Conservation (phyloP, 2,329 filamentous ascomycete genomes). For the Pochonia chlamydosporia region DNA sequence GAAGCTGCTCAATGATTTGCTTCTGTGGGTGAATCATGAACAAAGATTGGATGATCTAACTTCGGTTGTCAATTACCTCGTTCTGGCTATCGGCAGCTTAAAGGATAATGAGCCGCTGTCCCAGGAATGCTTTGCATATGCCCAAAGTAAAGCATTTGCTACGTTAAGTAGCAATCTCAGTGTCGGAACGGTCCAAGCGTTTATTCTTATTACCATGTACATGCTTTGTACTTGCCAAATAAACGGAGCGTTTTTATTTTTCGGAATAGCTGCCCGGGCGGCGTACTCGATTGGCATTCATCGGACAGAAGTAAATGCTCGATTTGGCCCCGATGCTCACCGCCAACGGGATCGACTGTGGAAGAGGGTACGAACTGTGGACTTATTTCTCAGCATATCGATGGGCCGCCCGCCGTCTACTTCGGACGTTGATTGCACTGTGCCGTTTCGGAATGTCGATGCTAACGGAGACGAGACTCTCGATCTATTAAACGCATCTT, state of each 20-base stretch:
- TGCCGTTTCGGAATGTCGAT: constrained; percentile 35
- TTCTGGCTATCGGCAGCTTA: constrained; percentile 45
- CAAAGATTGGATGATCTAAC: constrained; percentile 28
- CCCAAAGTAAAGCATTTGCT: constrained; percentile 37
- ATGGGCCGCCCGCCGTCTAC: constrained; percentile 50
- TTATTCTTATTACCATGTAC: constrained; percentile 45
- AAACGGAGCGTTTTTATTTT: constrained; percentile 49
- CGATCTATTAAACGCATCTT: constrained; percentile 44
- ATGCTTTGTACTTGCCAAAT: constrained; percentile 51
- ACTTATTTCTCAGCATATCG: constrained; percentile 46
- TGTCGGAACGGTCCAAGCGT: constrained; percentile 43
- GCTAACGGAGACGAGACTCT: constrained; percentile 31
- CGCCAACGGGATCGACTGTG: constrained; percentile 43
- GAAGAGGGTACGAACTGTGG: constrained; percentile 47
- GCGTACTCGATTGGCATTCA: constrained; percentile 49
- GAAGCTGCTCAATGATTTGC: constrained; percentile 33
- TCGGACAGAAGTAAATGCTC: constrained; percentile 46
- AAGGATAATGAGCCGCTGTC: constrained; percentile 34
- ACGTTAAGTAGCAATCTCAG: constrained; percentile 41
- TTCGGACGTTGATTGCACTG: constrained; percentile 49
- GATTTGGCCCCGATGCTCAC: constrained; percentile 39
- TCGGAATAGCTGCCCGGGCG: constrained; percentile 46
- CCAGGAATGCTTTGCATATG: constrained; percentile 43
- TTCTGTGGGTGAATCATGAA: constrained; percentile 32
- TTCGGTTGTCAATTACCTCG: constrained; percentile 40